phyloP scores from a whole-genome alignment of 2,329 filamentous ascomycete genomes.

The Trichoderma brevicompactum region DNA sequence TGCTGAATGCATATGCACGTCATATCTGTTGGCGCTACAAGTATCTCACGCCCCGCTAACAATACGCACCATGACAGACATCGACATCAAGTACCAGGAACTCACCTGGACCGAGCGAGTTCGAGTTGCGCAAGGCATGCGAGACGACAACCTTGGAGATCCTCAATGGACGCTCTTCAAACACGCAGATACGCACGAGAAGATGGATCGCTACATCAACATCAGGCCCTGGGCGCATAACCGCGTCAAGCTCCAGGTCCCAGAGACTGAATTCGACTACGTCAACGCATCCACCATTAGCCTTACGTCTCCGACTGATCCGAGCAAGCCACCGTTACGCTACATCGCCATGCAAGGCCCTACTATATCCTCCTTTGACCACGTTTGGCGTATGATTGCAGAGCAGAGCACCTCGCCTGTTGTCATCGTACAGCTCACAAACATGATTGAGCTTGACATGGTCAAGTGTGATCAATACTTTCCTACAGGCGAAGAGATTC shows the following conservation, averaged over 20 bases:
- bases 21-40: constrained; percentile 17
- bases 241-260: constrained; percentile 78
- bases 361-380: constrained; percentile 72
- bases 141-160: constrained; percentile 43
- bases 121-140: constrained; percentile 48
- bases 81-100: constrained; percentile 57
- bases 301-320: constrained; percentile 52
- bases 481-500: constrained; percentile 60
- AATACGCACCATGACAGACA: constrained; percentile 44
- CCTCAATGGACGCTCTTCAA: constrained; percentile 45
- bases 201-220: constrained; percentile 83
- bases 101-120: constrained; percentile 58
- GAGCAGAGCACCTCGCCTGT: constrained; percentile 73
- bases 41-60: constrained; percentile 20
- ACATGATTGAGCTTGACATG: constrained; percentile 74
- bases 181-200: constrained; percentile 40
- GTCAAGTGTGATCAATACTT: constrained; percentile 94
- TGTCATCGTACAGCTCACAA: constrained; percentile 93
- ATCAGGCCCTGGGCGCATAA: constrained; percentile 90
- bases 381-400: constrained; percentile 96
- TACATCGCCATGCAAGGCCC: constrained; percentile 97
- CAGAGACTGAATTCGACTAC: constrained; percentile 73
- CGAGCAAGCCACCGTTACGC: constrained; percentile 49
- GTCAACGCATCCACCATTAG: constrained; percentile 79
- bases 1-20: constrained; percentile 19